phyloP scores from a whole-genome alignment of 768 basidiomycete species.

The Auricularia heimuer region DNA sequence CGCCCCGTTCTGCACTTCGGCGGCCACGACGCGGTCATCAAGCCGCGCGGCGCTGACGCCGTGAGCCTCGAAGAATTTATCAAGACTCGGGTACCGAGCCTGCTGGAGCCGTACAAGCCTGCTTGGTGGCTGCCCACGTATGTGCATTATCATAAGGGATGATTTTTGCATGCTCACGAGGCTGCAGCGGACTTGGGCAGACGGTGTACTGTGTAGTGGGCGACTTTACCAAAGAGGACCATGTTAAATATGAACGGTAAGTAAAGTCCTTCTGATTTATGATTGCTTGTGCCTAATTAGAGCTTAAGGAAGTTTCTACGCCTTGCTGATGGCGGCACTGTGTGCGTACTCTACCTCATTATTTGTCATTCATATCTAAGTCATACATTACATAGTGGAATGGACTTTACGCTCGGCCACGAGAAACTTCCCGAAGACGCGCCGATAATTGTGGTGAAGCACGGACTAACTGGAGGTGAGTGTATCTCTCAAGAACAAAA shows the following conservation, averaged over 20 bases:
- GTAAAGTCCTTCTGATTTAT: conserved; percentile 1
- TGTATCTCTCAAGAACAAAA: conserved; percentile 4
- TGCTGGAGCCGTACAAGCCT: conserved; percentile 12
- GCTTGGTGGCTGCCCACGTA: conserved; percentile 26
- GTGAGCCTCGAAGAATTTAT: neutral
- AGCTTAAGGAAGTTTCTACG: conserved; percentile 23
- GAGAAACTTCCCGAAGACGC: conserved; percentile 25
- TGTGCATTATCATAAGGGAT: neutral
- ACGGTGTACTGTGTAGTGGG: conserved; percentile 28
- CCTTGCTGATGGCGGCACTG: conserved; percentile 31
- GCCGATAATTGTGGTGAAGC: conserved; percentile 33
- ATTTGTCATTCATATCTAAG: neutral
- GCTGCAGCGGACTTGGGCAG: conserved; percentile 26
- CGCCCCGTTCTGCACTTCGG: neutral
- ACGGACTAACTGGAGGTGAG: conserved; percentile 37
- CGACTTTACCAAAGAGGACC: conserved; percentile 27
- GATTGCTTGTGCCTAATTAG: conserved; percentile 6
- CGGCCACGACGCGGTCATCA: neutral
- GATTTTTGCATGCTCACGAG: neutral
- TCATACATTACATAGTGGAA: neutral
- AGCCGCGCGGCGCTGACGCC: neutral
- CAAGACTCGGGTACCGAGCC: neutral
- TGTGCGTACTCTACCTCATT: conserved; percentile 24
- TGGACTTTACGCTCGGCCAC: conserved; percentile 1
- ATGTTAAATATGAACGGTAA: conserved; percentile 27